These are phyloP conservation scores for Paecilomyces fulvus DNA, from an alignment of 2,329 filamentous ascomycete genomes.

Conservation along the genomic window DNA sequence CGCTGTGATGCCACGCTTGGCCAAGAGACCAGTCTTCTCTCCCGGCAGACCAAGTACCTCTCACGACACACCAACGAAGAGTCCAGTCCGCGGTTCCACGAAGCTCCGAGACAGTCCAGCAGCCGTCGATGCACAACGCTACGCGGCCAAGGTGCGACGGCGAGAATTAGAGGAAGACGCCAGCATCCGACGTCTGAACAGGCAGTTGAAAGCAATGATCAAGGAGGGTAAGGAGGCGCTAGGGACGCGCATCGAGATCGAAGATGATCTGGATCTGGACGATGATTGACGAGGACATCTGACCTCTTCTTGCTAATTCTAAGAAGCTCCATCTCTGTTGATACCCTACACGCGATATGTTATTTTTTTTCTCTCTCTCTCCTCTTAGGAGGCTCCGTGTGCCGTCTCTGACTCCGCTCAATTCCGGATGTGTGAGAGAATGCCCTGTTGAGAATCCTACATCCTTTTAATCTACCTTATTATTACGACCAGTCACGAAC, in stretches of 20 bases:
- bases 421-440: not conserved
- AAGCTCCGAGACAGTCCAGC: constrained; percentile 19
- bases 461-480: constrained; percentile 6
- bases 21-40: constrained; percentile 13
- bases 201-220: constrained; percentile 76
- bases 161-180: constrained; percentile 73
- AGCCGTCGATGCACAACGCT: constrained; percentile 57
- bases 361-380: too few species aligned
- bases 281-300: constrained; percentile 8
- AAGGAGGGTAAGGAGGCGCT: constrained; percentile 79
- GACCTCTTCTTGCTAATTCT: not conserved
- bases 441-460: not conserved
- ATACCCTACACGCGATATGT: not conserved
- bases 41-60: constrained; percentile 17
- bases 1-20: constrained; percentile 15
- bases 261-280: constrained; percentile 33
- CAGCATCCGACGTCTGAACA: constrained; percentile 70
- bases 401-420: not conserved
- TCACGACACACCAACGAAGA: constrained; percentile 17
- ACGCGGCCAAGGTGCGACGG: constrained; percentile 61
- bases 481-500: not conserved
- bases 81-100: constrained; percentile 2
- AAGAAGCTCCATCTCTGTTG: not conserved
- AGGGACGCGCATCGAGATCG: constrained; percentile 62
- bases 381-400: not conserved